phyloP scores from a whole-genome alignment of 805 yeast species.

The Suhomyces faveliae region DNA sequence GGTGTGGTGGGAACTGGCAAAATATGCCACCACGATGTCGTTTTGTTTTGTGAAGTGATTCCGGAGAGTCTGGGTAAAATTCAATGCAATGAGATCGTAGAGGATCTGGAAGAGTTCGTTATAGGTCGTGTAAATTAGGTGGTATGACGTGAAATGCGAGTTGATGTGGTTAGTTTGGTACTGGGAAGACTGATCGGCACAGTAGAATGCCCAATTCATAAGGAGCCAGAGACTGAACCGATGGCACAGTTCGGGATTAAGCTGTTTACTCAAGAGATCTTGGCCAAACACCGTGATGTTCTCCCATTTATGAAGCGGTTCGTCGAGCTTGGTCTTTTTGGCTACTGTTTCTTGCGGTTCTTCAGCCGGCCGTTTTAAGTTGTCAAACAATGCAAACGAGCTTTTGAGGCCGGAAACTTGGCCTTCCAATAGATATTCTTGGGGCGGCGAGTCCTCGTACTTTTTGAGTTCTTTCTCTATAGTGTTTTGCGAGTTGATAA shows the following conservation, averaged over 20 bases:
- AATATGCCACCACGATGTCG: conserved; percentile 4
- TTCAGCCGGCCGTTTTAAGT: not conserved
- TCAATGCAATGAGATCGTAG: conserved; percentile 19
- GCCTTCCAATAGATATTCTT: conserved; percentile 3
- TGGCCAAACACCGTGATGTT: conserved; percentile 33
- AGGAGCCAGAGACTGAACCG: conserved; percentile 31
- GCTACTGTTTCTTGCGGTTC: not conserved
- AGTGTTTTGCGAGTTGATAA: conserved; percentile 7
- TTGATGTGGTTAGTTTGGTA: conserved; percentile 18
- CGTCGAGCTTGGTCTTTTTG: not conserved
- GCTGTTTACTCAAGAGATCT: conserved; percentile 19
- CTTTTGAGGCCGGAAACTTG: not conserved
- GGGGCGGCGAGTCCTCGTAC: conserved; percentile 12
- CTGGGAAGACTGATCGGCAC: conserved; percentile 29
- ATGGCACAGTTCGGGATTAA: conserved; percentile 19
- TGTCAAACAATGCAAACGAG: conserved; percentile 2
- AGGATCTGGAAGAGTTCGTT: conserved; percentile 17
- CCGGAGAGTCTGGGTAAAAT: conserved; percentile 11
- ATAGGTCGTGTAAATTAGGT: conserved; percentile 25
- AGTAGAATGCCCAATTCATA: conserved; percentile 35
- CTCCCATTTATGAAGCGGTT: conserved; percentile 1
- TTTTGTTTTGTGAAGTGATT: conserved; percentile 2
- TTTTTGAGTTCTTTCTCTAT: conserved; percentile 21
- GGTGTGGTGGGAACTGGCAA: conserved; percentile 3
- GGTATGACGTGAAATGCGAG: conserved; percentile 20